A percentile compares a stretch with the other conserved stretches of the same genome.
These are phyloP conservation scores for Ogataea henricii DNA, from an alignment of 805 yeast species.

Conservation along the genomic window DNA sequence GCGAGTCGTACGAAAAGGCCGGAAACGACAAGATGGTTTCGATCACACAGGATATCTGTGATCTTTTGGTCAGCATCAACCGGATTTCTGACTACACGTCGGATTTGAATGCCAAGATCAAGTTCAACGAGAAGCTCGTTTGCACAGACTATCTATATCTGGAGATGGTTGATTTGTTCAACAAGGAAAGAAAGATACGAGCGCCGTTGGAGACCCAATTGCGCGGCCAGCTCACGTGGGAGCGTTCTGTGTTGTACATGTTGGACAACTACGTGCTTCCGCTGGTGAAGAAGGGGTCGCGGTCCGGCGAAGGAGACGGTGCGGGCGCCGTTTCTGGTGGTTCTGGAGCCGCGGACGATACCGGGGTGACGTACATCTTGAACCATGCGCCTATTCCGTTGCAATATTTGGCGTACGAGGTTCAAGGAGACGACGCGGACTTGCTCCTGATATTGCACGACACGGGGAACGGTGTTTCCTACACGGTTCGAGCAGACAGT, in stretches of 20 bases:
- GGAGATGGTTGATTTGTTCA: slow-evolving; percentile 36
- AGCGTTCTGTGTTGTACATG: slow-evolving; percentile 43
- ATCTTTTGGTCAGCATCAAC: slow-evolving; percentile 26
- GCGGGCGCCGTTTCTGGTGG: slow-evolving; percentile 1
- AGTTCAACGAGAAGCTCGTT: slow-evolving; percentile 32
- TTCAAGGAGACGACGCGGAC: slow-evolving; percentile 18
- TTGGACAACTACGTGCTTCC: slow-evolving; percentile 38
- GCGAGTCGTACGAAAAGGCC: slow-evolving; percentile 25
- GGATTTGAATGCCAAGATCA: slow-evolving; percentile 34
- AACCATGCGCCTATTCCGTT: slow-evolving; percentile 31
- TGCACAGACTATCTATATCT: slow-evolving; percentile 32
- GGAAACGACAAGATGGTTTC: slow-evolving; percentile 16
- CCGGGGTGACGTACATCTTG: slow-evolving; percentile 22
- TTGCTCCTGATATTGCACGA: slow-evolving; percentile 27
- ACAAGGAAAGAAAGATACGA: slow-evolving; percentile 27
- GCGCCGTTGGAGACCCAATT: slow-evolving; percentile 28
- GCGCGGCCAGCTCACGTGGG: slow-evolving; percentile 38
- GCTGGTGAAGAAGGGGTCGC: slow-evolving; percentile 17
- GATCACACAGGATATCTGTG: slow-evolving; percentile 22
- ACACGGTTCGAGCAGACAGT: slow-evolving; percentile 22
- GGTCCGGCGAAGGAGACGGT: slow-evolving; percentile 1
- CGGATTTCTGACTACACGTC: slow-evolving; percentile 33
- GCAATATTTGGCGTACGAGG: slow-evolving; percentile 27
- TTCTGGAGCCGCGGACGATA: slow-evolving; percentile 9
- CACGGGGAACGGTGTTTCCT: slow-evolving; percentile 23